These are phyloP conservation scores for Phytophthora pluvialis DNA, from an alignment of 352 stramenopile species.

Conservation along the genomic window DNA sequence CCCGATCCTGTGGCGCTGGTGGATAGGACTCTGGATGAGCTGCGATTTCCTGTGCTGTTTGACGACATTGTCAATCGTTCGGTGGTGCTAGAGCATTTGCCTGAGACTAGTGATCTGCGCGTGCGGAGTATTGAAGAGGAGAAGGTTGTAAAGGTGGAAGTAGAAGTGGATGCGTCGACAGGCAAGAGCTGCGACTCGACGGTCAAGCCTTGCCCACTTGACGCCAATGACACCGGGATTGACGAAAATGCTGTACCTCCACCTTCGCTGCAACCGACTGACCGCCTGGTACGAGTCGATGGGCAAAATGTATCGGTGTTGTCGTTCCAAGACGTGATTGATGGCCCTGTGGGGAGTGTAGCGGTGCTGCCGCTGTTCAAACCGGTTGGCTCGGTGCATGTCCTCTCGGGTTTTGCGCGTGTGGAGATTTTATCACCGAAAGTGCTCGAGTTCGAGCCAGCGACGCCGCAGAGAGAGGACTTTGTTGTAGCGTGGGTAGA, in stretches of 20 bases:
- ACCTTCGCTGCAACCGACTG: slow-evolving; percentile 39
- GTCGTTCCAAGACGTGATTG: slow-evolving; percentile 55
- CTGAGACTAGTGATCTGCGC: slow-evolving; percentile 29
- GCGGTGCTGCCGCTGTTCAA: slow-evolving; percentile 63
- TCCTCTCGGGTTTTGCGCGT: slow-evolving; percentile 65
- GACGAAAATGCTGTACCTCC: slow-evolving; percentile 21
- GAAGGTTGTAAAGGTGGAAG: slow-evolving; percentile 12
- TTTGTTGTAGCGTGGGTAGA: slow-evolving; percentile 47
- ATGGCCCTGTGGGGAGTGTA: slow-evolving; percentile 43
- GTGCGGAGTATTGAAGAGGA: slow-evolving; percentile 30
- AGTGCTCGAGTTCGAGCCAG: slow-evolving; percentile 59
- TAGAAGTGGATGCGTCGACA: slow-evolving; percentile 12
- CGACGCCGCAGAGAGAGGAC: slow-evolving; percentile 33
- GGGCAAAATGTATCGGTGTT: slow-evolving; percentile 48
- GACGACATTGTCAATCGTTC: slow-evolving; percentile 27
- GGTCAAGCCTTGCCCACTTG: slow-evolving; percentile 7
- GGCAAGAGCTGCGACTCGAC: slow-evolving; percentile 17
- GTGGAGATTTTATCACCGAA: slow-evolving; percentile 63
- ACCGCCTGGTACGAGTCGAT: slow-evolving; percentile 60
- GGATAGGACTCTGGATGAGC: slow-evolving; percentile 2
- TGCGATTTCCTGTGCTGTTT: slow-evolving; percentile 48
- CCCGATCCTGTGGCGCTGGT: neutral
- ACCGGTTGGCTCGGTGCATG: slow-evolving; percentile 28
- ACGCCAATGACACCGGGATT: slow-evolving; percentile 1
- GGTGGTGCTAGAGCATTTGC: slow-evolving; percentile 34